phyloP scores from a whole-genome alignment of 78 protist species.

The Dictyostelium brefeldianum region DNA sequence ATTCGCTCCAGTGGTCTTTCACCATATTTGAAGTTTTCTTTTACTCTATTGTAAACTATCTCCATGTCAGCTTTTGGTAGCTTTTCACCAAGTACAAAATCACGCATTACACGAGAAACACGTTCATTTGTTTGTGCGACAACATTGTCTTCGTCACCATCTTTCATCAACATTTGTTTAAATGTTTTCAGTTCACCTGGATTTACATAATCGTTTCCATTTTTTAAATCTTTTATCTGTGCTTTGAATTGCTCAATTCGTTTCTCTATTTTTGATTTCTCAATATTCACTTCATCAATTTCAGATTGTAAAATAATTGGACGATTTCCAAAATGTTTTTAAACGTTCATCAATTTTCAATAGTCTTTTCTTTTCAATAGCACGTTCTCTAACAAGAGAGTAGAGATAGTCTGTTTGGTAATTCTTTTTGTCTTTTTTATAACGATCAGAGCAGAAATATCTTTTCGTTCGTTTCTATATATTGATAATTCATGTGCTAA shows the following conservation, averaged over 20 bases:
- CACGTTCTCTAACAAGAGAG: not conserved
- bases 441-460: not conserved
- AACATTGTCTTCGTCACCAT: too few relatives aligned
- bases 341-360: not conserved
- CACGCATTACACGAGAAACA: too few relatives aligned
- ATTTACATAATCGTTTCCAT: not conserved
- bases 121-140: too few relatives aligned
- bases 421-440: not conserved
- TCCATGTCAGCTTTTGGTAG: too few relatives aligned
- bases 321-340: not conserved
- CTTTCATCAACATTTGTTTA: too few relatives aligned
- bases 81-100: too few relatives aligned
- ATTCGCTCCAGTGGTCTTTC: too few relatives aligned
- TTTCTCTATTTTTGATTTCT: not conserved
- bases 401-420: not conserved
- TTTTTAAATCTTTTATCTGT: not conserved
- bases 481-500: too few relatives aligned
- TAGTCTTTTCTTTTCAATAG: not conserved
- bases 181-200: not conserved
- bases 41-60: too few relatives aligned
- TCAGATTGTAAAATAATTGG: not conserved
- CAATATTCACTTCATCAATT: not conserved
- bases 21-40: too few relatives aligned
- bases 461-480: too few relatives aligned
- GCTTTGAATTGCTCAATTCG: not conserved